phyloP scores from a whole-genome alignment of 345 rosid species.

The Stellera chamaejasme region DNA sequence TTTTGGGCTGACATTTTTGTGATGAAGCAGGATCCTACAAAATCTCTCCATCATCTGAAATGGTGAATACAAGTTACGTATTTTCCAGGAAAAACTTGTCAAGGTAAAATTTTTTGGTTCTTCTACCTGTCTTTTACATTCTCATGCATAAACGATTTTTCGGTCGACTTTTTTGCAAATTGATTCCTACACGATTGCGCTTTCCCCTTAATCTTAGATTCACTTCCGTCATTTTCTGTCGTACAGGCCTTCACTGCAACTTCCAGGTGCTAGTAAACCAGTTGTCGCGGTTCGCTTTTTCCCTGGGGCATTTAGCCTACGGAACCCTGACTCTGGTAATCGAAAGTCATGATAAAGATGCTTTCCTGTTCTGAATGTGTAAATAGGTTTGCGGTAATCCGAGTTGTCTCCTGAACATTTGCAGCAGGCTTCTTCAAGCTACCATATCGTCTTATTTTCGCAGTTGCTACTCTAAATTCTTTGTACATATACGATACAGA shows the following conservation, averaged over 20 bases:
- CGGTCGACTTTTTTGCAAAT: not conserved
- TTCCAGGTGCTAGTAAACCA: conserved; percentile 92
- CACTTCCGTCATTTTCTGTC: conserved; percentile 3
- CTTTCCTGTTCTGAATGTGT: conserved; percentile 1
- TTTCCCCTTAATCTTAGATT: conserved; percentile 1
- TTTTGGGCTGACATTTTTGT: conserved; percentile 7
- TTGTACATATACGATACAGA: conserved; percentile 89
- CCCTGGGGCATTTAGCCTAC: conserved; percentile 55
- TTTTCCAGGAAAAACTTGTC: conserved; percentile 90
- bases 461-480: conserved; percentile 84
- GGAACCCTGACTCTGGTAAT: conserved; percentile 58
- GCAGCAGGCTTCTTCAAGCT: conserved; percentile 87
- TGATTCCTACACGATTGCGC: not conserved
- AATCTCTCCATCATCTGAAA: conserved; percentile 45
- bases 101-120: conserved; percentile 35
- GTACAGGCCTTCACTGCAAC: conserved; percentile 76
- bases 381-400: conserved; percentile 4
- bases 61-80: conserved; percentile 67
- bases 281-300: conserved; percentile 86
- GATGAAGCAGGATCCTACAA: conserved; percentile 64
- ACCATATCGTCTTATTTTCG: conserved; percentile 83
- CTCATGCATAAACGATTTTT: not conserved
- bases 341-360: not conserved
- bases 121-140: conserved; percentile 3
- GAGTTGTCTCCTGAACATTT: conserved; percentile 9